Evolutionary conservation across 805 yeast species (phyloP).

Genomic region (Phaffomyces antillensis): DNA sequence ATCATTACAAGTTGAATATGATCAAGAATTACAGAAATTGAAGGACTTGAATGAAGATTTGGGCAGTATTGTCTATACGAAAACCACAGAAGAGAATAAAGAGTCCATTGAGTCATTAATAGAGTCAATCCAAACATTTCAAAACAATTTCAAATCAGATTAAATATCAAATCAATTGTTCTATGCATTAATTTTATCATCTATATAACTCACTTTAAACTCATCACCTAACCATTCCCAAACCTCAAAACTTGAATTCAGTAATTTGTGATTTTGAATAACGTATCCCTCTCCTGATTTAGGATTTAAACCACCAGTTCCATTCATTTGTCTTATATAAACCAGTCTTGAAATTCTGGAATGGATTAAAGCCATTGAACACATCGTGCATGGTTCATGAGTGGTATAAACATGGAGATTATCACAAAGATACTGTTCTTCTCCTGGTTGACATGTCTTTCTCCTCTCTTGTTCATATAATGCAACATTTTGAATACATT

Average conservation of each 20-base stretch:
- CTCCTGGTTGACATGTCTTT: slow-evolving; percentile 3
- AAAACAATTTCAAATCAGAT: slow-evolving; percentile 3
- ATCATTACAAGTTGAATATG: slow-evolving; percentile 20
- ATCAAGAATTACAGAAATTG: neutral
- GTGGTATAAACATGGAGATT: slow-evolving; percentile 76
- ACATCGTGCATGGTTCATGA: slow-evolving; percentile 96
- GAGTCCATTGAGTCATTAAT: slow-evolving; percentile 13
- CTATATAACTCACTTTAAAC: slow-evolving; percentile 18
- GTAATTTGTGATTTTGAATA: slow-evolving; percentile 63
- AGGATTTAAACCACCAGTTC: slow-evolving; percentile 50
- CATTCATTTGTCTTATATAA: slow-evolving; percentile 42
- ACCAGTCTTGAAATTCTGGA: slow-evolving; percentile 71
- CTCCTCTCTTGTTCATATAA: slow-evolving; percentile 39
- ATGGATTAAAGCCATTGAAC: slow-evolving; percentile 92
- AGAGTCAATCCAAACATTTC: slow-evolving; percentile 13
- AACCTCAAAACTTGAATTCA: slow-evolving; percentile 85
- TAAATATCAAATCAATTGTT: neutral
- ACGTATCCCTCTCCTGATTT: slow-evolving; percentile 60
- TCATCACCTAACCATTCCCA: slow-evolving; percentile 60
- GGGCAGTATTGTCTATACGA: slow-evolving; percentile 18
- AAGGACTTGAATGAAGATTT: slow-evolving; percentile 18
- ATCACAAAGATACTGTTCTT: slow-evolving; percentile 56
- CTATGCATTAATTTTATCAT: slow-evolving; percentile 19
- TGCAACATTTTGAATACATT: slow-evolving; percentile 62
- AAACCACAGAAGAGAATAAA: neutral